phyloP scores from a whole-genome alignment of 768 basidiomycete species.

The Amanita phalloides region DNA sequence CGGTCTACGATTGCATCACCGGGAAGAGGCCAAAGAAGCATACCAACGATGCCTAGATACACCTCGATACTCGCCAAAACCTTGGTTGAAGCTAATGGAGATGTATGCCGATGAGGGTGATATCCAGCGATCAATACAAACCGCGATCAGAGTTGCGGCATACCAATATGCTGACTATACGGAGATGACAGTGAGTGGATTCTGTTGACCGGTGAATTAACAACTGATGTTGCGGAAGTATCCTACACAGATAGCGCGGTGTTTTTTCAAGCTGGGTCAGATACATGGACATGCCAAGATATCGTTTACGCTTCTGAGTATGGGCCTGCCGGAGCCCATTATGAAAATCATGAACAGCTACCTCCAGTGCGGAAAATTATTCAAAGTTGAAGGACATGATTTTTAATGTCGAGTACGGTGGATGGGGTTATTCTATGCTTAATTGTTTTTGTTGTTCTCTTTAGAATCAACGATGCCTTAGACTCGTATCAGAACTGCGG shows the following conservation, averaged over 20 bases:
- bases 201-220: constrained; percentile 1
- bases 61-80: constrained; percentile 79
- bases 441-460: not conserved
- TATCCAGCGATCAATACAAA: constrained; percentile 81
- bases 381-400: constrained; percentile 82
- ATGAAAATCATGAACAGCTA: constrained; percentile 91
- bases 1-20: constrained; percentile 88
- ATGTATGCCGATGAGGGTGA: constrained; percentile 97
- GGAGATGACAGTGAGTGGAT: constrained; percentile 67
- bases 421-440: not conserved
- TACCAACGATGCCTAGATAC: constrained; percentile 91
- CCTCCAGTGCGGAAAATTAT: constrained; percentile 75
- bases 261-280: constrained; percentile 89
- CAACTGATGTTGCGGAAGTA: constrained; percentile 38
- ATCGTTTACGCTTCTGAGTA: constrained; percentile 83
- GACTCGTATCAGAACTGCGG: not conserved
- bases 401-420: constrained; percentile 31
- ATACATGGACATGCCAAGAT: constrained; percentile 93
- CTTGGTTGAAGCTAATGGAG: constrained; percentile 90
- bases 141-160: constrained; percentile 84
- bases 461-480: not conserved
- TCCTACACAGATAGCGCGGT: constrained; percentile 82
- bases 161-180: constrained; percentile 88
- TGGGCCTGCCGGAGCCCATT: constrained; percentile 86
- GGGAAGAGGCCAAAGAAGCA: constrained; percentile 97